Evolutionary conservation across 1,139 yeast genomes (phyloP), one percentile per base, ranked within the genome.

Genomic region (Candida labiduridarum): DNA sequence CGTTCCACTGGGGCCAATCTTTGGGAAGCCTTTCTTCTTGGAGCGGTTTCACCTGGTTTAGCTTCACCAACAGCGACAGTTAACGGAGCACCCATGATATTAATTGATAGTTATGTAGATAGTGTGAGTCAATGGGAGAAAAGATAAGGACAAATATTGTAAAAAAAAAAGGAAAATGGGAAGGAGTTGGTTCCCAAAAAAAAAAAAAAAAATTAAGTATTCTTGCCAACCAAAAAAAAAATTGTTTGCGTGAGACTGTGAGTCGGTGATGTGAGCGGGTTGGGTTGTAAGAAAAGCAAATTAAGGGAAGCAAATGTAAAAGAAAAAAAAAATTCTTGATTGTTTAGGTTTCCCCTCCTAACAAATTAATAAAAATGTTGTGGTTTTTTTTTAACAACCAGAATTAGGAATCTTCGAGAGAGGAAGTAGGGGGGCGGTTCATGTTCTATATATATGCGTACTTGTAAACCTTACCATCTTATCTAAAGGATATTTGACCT

Each of bases 31-130:
- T 83, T 87, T 74, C 96, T 84, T 72, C 96, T 84, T 56, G 96
- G 96, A 3, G 96, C 96, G 29, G 97, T 88, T 72, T 92, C 97
- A 53, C 96, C 95, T 10, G 82, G 80, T 61, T 81, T 82, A 39
- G 94, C 92, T 52, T 87, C 86, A 36, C 96, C 96, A 35, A 89
- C 95, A 36, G 85, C 84, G 38, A 88, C 92, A 35, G 79, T 76
- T 49, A 73, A 68, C 49, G 69, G 72, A 45, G 64, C 62, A 74
- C 30, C 41, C 41, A 38, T 38, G 41, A 22, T 38, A 9, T 9
- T 35, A 4, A 35, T 16, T 35, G 19, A 35, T 35, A 9, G 14
- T 30, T 30, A 8, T 25, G 29, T 25, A 25, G 29, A 8, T 25
- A 25, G 29, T 25, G 29, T 25, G 29, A 25, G 10, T 25, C 29